Evolutionary conservation across 352 stramenopile species (phyloP), one percentile per base, ranked within the genome.

Genomic region (Phytophthora vignae): DNA sequence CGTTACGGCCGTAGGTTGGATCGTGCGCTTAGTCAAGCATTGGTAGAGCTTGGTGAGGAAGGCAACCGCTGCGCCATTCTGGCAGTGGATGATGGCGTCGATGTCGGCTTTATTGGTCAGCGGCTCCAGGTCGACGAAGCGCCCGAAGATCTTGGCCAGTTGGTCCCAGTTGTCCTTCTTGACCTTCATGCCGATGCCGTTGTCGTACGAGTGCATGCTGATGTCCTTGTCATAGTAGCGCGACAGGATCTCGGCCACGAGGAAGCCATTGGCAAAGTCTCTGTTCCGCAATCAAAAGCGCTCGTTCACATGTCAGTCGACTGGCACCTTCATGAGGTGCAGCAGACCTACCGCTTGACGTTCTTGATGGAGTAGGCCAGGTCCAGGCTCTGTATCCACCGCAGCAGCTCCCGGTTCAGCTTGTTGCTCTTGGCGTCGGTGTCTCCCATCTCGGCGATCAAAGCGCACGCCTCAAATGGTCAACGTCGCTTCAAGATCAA

Each of bases 141-240:
- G 94, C 10, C 60, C 55, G 54, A 98, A 97, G 33, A 98, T 79
- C 65, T 85, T 88, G 15, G 79, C 60, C 29, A 98, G 74, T 69
- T 98, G 93, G 52, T 94, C 88, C 93, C 93, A 98, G 67, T 98
- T 98, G 79, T 98, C 91, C 67, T 94, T 95, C 67, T 96, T 97
- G 33, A 96, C 86, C 52, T 93, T 93, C 56, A 96, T 71, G 33
- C 92, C 90, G 53, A 96, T 97, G 59, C 93, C 93, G 58, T 98
- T 98, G 74, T 98, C 91, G 74, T 92, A 98, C 68, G 89, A 96
- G 70, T 98, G 93, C 92, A 98, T 98, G 44, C 87, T 92, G 44
- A 98, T 82, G 68, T 98, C 91, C 69, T 97, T 97, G 74, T 96
- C 91, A 63, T 98, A 97, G 75, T 98, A 98, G 2, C 91, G 82